phyloP scores from a whole-genome alignment of 1,139 yeast genomes.

The Candida pseudoviswanathii region DNA sequence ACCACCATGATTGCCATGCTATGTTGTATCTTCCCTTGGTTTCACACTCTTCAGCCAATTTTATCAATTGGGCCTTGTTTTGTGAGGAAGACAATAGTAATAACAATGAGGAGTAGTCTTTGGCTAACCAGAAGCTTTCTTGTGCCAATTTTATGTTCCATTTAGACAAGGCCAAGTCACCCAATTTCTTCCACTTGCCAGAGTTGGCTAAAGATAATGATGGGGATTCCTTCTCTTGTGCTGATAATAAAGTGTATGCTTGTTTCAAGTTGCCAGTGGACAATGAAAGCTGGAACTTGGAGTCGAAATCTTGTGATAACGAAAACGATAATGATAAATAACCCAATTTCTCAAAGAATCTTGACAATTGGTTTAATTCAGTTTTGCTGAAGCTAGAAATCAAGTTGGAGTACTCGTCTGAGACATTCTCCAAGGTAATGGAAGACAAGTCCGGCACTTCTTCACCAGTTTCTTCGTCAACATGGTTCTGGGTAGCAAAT shows the following conservation, averaged over 20 bases:
- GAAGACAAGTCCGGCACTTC: conserved; percentile 49
- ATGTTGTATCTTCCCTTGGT: conserved; percentile 78
- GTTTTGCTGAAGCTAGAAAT: conserved; percentile 56
- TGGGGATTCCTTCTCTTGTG: conserved; percentile 53
- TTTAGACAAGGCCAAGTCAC: conserved; percentile 76
- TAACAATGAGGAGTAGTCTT: conserved; percentile 80
- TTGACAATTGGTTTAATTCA: conserved; percentile 79
- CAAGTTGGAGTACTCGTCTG: conserved; percentile 52
- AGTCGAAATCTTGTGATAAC: conserved; percentile 82
- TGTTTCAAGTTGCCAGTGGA: conserved; percentile 65
- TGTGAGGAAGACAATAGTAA: conserved; percentile 84
- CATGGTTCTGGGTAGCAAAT: conserved; percentile 33
- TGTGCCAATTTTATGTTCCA: conserved; percentile 86
- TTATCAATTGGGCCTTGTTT: conserved; percentile 57
- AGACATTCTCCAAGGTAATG: conserved; percentile 63
- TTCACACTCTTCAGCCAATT: conserved; percentile 67
- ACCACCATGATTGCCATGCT: conserved; percentile 93
- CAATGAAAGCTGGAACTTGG: conserved; percentile 71
- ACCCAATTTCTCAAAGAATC: conserved; percentile 94
- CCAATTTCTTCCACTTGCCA: conserved; percentile 85
- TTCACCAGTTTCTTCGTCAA: conserved; percentile 45
- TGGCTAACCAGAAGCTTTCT: conserved; percentile 76
- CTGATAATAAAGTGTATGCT: conserved; percentile 72
- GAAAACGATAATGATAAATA: conserved; percentile 78
- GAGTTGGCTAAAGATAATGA: conserved; percentile 37